Conservation (phyloP, 257 asterid species). For the Rhazya stricta region DNA sequence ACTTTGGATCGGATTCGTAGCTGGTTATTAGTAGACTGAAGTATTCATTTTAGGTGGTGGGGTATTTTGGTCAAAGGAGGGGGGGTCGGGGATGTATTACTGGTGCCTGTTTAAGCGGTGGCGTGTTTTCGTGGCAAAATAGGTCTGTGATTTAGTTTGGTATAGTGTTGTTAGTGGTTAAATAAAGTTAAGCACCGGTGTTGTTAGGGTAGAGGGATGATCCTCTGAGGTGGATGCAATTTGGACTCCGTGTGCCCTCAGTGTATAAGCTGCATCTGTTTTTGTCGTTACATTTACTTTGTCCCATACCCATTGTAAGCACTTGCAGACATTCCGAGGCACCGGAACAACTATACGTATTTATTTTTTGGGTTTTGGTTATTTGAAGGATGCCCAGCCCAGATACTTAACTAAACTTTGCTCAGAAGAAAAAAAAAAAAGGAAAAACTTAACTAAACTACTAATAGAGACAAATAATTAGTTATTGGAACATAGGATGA, state of each 20-base stretch:
- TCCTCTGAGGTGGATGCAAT: conserved; percentile 28
- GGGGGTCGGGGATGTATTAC: neutral
- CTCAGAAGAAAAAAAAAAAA: too few relatives aligned
- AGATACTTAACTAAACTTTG: neutral
- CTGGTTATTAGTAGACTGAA: too few relatives aligned
- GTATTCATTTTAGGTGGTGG: conserved; percentile 9
- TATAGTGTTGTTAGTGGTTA: conserved; percentile 45
- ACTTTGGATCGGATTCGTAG: too few relatives aligned
- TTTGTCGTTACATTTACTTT: conserved; percentile 9
- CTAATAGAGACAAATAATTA: conserved; percentile 14
- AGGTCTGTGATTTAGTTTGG: conserved; percentile 49
- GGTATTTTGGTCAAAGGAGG: conserved; percentile 36
- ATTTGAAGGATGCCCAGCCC: conserved; percentile 1
- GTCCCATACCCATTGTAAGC: conserved; percentile 6
- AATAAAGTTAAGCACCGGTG: conserved; percentile 18
- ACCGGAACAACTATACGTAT: conserved; percentile 25
- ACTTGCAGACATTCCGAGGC: conserved; percentile 49
- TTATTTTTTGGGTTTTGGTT: conserved; percentile 6
- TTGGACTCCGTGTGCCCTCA: conserved; percentile 9
- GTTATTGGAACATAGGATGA: conserved; percentile 1
- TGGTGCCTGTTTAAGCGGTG: conserved; percentile 37
- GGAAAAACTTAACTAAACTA: too few relatives aligned
- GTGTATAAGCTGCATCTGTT: conserved; percentile 5
- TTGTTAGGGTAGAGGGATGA: conserved; percentile 10
- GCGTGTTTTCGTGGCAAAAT: conserved; percentile 65